phyloP scores from a whole-genome alignment of 2,329 filamentous ascomycete genomes.

The Cladosporium sp. region DNA sequence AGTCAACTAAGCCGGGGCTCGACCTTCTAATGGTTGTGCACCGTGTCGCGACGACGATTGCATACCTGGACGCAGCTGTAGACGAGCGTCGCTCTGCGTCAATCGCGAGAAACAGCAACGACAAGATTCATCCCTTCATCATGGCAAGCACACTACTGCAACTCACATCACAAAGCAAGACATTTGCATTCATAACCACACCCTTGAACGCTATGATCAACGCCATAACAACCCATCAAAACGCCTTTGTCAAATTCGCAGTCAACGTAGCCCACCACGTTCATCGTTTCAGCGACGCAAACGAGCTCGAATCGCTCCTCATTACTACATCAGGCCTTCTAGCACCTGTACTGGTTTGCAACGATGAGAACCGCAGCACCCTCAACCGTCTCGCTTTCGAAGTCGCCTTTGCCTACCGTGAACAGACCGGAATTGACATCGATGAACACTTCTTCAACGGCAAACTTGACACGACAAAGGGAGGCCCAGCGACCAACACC shows the following conservation, averaged over 20 bases:
- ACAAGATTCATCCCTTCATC: not conserved
- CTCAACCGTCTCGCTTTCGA: slow-evolving; percentile 18
- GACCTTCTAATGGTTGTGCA: not conserved
- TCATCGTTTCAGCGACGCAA: slow-evolving; percentile 13
- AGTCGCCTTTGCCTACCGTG: slow-evolving; percentile 13
- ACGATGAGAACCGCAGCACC: not conserved
- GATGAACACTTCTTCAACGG: slow-evolving; percentile 18
- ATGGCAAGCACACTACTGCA: slow-evolving; percentile 11
- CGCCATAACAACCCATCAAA: not conserved
- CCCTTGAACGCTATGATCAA: not conserved
- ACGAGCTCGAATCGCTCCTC: not conserved
- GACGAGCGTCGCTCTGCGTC: not conserved
- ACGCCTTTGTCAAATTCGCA: slow-evolving; percentile 6
- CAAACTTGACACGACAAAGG: not conserved
- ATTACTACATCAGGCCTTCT: not conserved
- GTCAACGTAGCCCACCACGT: slow-evolving; percentile 6
- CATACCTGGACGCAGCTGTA: not conserved
- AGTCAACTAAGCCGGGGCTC: not conserved
- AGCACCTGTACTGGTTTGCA: not conserved
- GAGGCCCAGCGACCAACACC: not conserved
- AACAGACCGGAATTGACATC: slow-evolving; percentile 19
- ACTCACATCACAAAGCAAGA: not conserved
- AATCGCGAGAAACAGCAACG: not conserved
- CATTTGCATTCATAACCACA: not conserved
- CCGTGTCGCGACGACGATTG: not conserved